Percentiles rank a stretch among this genome's conserved stretches.
Conservation (phyloP, 257 asterid species). For the Catharanthus roseus region DNA sequence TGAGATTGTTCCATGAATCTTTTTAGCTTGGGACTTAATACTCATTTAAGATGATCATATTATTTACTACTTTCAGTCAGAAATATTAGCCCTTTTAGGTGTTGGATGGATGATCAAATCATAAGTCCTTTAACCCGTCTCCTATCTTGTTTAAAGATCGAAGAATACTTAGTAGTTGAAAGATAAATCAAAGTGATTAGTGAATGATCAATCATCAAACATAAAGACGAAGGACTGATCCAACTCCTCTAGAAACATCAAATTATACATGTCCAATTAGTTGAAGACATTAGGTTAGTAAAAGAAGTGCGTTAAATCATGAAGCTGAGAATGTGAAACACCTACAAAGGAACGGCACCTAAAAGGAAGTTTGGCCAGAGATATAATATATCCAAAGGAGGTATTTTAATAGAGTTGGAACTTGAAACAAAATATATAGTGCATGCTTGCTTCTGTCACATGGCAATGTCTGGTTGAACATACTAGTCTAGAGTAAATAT, state of each 20-base stretch:
- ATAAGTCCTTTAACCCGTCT: no score
- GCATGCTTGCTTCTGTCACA: conserved; percentile 26
- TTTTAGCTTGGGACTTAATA: not conserved
- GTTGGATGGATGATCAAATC: no score
- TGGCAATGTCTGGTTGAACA: conserved; percentile 22
- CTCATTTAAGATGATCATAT: conserved; percentile 1
- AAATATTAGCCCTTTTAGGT: no score
- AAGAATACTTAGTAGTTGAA: not conserved
- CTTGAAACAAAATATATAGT: conserved; percentile 4
- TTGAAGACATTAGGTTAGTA: not conserved
- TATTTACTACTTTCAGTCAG: no score
- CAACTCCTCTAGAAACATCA: conserved; percentile 11
- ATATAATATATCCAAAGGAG: conserved; percentile 1
- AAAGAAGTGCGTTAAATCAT: conserved; percentile 7
- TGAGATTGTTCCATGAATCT: no score
- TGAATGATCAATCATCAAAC: not conserved
- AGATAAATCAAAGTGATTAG: conserved; percentile 11
- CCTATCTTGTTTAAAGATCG: not conserved
- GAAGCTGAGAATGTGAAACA: conserved; percentile 6
- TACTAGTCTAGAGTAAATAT: no score
- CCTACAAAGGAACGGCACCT: conserved; percentile 1
- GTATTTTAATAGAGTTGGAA: not conserved
- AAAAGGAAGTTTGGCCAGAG: conserved; percentile 1
- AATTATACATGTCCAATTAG: conserved; percentile 8
- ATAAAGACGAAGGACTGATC: conserved; percentile 9